phyloP scores from a whole-genome alignment of 129 eudicot species.

The Cynara cardunculus region DNA sequence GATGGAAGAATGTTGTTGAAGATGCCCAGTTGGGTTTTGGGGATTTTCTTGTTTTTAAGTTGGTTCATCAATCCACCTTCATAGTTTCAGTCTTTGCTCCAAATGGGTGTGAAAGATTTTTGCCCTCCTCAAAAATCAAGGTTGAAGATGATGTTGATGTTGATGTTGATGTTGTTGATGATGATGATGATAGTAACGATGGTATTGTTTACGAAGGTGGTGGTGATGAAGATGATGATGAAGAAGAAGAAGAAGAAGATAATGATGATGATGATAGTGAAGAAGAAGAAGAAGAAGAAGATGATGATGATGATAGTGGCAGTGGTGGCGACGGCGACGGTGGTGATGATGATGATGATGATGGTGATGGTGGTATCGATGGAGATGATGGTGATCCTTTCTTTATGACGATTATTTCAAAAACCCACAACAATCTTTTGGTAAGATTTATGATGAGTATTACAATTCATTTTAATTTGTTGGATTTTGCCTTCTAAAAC shows the following conservation, averaged over 20 bases:
- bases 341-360: not conserved
- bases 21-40: constrained; percentile 19
- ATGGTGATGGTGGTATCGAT: not conserved
- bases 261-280: not conserved
- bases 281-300: not conserved
- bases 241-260: not conserved
- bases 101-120: constrained; percentile 14
- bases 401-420: not conserved
- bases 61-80: constrained; percentile 16
- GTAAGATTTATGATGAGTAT: not conserved
- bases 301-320: no score
- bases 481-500: not conserved
- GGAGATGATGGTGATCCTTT: constrained; percentile 12
- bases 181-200: not conserved
- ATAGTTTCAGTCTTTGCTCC: not conserved
- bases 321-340: not conserved
- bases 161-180: not conserved
- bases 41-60: constrained; percentile 15
- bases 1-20: constrained; percentile 20
- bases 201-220: not conserved
- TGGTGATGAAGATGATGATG: not conserved
- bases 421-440: not conserved
- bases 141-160: not conserved
- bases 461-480: not conserved
- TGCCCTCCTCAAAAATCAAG: not conserved